These are phyloP conservation scores for Sporothrix mexicana DNA, from an alignment of 2,329 filamentous ascomycete species.

Conservation along the genomic window DNA sequence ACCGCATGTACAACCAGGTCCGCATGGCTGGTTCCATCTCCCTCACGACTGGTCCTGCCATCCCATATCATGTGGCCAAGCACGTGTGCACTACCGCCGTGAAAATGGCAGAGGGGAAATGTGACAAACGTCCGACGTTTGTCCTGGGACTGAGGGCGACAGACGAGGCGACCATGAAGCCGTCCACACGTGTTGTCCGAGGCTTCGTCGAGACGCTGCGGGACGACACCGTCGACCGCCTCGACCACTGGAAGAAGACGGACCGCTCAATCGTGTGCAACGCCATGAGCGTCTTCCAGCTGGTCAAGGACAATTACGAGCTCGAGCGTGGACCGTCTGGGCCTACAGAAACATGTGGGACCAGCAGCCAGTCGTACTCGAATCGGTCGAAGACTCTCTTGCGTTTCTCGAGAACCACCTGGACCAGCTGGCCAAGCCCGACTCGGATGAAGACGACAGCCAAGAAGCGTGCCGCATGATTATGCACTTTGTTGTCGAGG, in stretches of 20 bases:
- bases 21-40: background rate
- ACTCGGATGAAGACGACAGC: background rate
- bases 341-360: background rate
- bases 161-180: background rate
- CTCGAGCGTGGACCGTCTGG: conserved; percentile 9
- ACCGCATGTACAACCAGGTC: background rate
- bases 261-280: background rate
- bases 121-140: background rate
- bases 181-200: background rate
- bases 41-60: background rate
- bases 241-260: background rate
- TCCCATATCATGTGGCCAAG: background rate
- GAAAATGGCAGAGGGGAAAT: background rate
- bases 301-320: background rate
- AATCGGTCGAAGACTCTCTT: background rate
- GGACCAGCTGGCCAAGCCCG: background rate
- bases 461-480: background rate
- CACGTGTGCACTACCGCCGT: background rate
- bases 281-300: background rate
- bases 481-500: conserved; percentile 11
- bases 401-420: background rate
- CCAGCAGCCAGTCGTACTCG: background rate
- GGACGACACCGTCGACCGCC: background rate
- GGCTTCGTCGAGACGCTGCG: background rate
- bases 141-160: background rate